phyloP scores from a whole-genome alignment of 2,329 filamentous ascomycete species.

The Aspergillus chevalieri region DNA sequence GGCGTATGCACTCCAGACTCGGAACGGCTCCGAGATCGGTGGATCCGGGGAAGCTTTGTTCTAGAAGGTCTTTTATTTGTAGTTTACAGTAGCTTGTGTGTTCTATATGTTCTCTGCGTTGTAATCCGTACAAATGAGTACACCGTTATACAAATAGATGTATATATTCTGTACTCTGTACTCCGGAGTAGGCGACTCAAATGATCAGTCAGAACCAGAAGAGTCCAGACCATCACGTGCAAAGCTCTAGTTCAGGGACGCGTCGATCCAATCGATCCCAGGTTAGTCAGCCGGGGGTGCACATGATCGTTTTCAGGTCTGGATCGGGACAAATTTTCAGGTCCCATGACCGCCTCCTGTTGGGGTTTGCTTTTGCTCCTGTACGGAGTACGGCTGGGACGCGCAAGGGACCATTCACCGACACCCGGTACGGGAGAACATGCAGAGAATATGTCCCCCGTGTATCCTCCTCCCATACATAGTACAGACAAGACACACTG shows the following conservation, averaged over 20 bases:
- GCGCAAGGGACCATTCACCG: neutral
- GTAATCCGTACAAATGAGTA: too few species aligned
- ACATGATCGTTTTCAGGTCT: conserved; percentile 2
- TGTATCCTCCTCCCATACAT: neutral
- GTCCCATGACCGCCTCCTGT: neutral
- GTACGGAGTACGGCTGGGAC: neutral
- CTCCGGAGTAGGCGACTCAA: too few species aligned
- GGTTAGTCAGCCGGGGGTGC: neutral
- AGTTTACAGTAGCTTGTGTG: too few species aligned
- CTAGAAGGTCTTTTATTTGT: neutral
- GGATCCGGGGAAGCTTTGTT: neutral
- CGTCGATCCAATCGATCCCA: conserved; percentile 1
- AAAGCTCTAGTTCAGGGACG: neutral
- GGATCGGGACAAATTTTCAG: conserved; percentile 3
- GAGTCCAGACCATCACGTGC: conserved; percentile 11
- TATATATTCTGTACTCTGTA: too few species aligned
- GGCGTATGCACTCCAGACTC: neutral
- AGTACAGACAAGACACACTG: neutral
- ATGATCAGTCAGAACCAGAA: neutral
- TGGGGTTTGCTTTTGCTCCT: neutral
- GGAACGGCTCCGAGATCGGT: neutral
- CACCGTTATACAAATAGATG: too few species aligned
- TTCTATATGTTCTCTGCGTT: too few species aligned
- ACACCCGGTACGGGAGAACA: neutral
- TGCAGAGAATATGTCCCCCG: neutral